A percentile compares a stretch with the other conserved stretches of the same genome.
These are phyloP conservation scores for Kwoniella newhampshirensis DNA, from an alignment of 768 basidiomycete genomes.

Conservation along the genomic window DNA sequence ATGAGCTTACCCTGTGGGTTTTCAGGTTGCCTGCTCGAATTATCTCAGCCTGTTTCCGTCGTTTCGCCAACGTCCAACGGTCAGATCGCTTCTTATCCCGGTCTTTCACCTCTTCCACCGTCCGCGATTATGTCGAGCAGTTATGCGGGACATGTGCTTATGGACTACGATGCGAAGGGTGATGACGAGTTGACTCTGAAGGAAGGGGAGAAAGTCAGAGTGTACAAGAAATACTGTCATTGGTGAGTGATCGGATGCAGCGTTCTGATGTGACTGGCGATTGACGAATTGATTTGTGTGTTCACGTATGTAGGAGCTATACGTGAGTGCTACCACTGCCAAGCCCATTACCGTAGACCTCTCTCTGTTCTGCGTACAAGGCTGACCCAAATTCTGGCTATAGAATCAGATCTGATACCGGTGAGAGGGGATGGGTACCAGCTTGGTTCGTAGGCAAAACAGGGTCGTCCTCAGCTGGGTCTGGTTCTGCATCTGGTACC, in stretches of 20 bases:
- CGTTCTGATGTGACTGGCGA: slow-evolving; percentile 1
- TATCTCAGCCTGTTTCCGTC: slow-evolving; percentile 83
- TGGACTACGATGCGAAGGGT: slow-evolving; percentile 93
- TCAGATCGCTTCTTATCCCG: slow-evolving; percentile 31
- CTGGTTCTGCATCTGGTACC: no score
- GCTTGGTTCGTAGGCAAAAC: slow-evolving; percentile 95
- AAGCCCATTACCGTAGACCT: no score
- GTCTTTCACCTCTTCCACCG: slow-evolving; percentile 69
- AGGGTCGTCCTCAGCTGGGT: not conserved
- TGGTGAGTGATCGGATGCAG: slow-evolving; percentile 67
- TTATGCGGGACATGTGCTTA: slow-evolving; percentile 91
- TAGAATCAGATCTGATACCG: slow-evolving; percentile 87
- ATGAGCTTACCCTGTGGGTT: not conserved
- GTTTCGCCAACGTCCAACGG: slow-evolving; percentile 57
- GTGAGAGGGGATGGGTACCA: slow-evolving; percentile 96
- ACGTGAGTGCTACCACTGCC: slow-evolving; percentile 8
- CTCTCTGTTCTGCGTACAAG: no score
- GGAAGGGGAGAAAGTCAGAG: slow-evolving; percentile 83
- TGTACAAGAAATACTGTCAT: slow-evolving; percentile 97
- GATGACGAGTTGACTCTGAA: slow-evolving; percentile 85
- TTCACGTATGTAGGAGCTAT: slow-evolving; percentile 41
- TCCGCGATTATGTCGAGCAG: slow-evolving; percentile 93
- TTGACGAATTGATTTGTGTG: not conserved
- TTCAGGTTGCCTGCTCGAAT: slow-evolving; percentile 78
- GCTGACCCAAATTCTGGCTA: no score